Evolutionary conservation across 306 rosid genomes (phyloP).

Genomic region (Cicer pinnatifidum): DNA sequence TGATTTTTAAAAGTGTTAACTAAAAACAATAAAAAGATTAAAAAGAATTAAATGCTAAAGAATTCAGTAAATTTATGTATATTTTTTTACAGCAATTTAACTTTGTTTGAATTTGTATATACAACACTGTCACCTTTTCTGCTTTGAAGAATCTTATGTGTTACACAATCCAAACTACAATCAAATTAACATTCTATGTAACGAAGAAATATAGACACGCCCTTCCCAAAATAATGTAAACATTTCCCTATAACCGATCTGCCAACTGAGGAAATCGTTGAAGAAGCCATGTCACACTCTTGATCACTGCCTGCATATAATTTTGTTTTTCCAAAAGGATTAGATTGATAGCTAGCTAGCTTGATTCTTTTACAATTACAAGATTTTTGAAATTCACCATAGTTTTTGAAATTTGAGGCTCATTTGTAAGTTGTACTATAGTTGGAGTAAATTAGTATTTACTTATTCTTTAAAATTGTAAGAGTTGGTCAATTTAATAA

Average conservation of each 20-base stretch:
- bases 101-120: background rate
- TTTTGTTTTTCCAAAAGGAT: background rate
- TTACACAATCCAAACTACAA: constrained; percentile 26
- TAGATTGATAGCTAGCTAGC: background rate
- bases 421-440: too few species aligned
- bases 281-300: constrained; percentile 85
- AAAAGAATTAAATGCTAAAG: background rate
- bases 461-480: too few species aligned
- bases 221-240: constrained; percentile 15
- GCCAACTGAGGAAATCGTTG: constrained; percentile 74
- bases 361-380: background rate
- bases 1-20: background rate
- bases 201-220: background rate
- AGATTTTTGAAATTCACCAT: background rate
- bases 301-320: constrained; percentile 60
- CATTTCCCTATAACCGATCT: constrained; percentile 49
- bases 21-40: background rate
- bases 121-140: constrained; percentile 6
- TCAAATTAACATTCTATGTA: background rate
- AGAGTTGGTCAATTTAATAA: too few species aligned
- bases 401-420: too few species aligned
- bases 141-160: background rate
- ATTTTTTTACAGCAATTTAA: background rate
- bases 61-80: background rate
- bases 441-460: too few species aligned